Evolutionary conservation across 2,329 filamentous ascomycete genomes (phyloP).

Genomic region (Ceratocystis eucalypticola): DNA sequence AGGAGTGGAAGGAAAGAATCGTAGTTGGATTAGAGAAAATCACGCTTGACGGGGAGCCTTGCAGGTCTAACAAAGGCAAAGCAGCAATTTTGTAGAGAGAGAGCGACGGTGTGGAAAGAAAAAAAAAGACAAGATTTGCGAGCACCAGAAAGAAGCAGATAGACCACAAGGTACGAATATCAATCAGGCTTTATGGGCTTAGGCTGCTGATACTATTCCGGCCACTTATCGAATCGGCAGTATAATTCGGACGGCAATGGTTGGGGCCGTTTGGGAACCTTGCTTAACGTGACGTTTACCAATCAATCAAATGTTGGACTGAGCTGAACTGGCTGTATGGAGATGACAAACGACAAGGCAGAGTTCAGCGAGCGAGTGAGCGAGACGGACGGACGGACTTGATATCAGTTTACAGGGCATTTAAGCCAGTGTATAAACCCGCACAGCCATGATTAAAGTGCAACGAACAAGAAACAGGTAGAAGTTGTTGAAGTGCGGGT

Average conservation of each 20-base stretch:
- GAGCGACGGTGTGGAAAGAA: background rate
- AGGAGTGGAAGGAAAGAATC: background rate
- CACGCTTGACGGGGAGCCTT: background rate
- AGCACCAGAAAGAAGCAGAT: background rate
- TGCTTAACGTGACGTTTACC: background rate
- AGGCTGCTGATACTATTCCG: no score
- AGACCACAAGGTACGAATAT: background rate
- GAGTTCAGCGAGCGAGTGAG: background rate
- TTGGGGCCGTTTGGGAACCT: no score
- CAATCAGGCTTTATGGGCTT: background rate
- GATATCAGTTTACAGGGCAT: background rate
- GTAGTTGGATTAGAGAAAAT: background rate
- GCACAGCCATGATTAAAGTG: constrained; percentile 3
- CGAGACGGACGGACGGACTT: background rate
- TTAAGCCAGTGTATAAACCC: constrained; percentile 4
- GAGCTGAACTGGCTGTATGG: background rate
- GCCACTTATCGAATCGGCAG: no score
- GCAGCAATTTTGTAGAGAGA: background rate
- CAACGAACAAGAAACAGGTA: background rate
- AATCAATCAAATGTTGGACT: background rate
- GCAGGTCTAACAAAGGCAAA: background rate
- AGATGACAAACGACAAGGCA: background rate
- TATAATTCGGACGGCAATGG: no score
- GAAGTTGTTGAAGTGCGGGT: background rate
- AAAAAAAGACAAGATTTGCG: background rate